Conservation (phyloP, 2,329 filamentous ascomycete species). For the Byssothecium circinans region DNA sequence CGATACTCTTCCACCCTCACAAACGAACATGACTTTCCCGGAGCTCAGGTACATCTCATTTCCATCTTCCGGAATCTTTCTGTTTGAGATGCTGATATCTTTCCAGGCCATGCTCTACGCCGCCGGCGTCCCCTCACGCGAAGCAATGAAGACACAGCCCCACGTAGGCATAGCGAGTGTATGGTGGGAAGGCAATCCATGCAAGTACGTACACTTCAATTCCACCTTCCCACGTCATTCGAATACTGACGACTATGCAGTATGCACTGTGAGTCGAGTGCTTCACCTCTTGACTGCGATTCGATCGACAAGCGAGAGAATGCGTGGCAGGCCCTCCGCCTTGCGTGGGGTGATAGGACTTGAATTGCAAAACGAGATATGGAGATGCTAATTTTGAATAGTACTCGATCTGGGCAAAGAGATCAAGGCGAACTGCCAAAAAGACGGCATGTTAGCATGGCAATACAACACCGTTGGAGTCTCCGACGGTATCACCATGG, state of each 20-base stretch:
- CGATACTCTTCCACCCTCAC: slow-evolving; percentile 84
- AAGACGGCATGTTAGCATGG: slow-evolving; percentile 84
- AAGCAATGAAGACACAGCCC: slow-evolving; percentile 86
- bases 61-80: neutral
- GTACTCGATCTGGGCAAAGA: slow-evolving; percentile 82
- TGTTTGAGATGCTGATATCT: slow-evolving; percentile 5
- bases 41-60: slow-evolving; percentile 67
- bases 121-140: slow-evolving; percentile 78
- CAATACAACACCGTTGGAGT: slow-evolving; percentile 99
- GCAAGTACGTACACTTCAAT: slow-evolving; percentile 65
- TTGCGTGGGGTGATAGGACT: neutral
- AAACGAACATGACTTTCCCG: slow-evolving; percentile 84
- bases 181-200: slow-evolving; percentile 98
- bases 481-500: slow-evolving; percentile 97
- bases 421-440: slow-evolving; percentile 71
- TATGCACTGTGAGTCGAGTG: slow-evolving; percentile 51
- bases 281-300: slow-evolving; percentile 1
- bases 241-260: slow-evolving; percentile 38
- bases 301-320: slow-evolving; percentile 7
- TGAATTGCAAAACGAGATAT: neutral
- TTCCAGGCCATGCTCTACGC: slow-evolving; percentile 88
- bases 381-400: slow-evolving; percentile 1
- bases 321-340: slow-evolving; percentile 9
- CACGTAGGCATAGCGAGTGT: slow-evolving; percentile 90
- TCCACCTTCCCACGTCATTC: slow-evolving; percentile 14